Evolutionary conservation across 495 filamentous ascomycete species (phyloP), one percentile per base, ranked within the genome.

Genomic region (Penicillium bialowiezense): DNA sequence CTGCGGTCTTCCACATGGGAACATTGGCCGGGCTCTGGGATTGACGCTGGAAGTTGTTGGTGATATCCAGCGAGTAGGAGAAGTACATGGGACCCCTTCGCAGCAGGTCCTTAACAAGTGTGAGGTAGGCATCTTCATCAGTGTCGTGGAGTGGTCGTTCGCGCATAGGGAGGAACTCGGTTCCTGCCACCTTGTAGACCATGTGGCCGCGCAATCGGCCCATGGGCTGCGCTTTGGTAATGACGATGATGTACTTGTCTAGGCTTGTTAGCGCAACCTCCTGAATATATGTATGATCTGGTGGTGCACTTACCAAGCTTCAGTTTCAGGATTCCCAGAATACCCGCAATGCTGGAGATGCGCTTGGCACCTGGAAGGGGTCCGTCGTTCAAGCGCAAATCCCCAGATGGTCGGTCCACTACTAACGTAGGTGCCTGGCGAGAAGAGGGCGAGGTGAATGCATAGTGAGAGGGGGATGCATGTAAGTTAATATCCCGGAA

Each of bases 181-280:
- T 97, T 15, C 86, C 80, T 54, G 89, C 75, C 51, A 97, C 81
- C 66, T 88, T 91, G 80, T 97, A 96, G 9, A 97, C 82, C 80
- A 89, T 90, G 59, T 97, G 89, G 15, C 95, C 93, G 60, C 88
- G 90, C 33, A 98, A 76, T 19, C 90, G 81, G 21, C 93, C 93
- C 70, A 98, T 83, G 15, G 89, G 89, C 67, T 91, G 82, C 20
- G 90, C 86, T 70, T 97, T 97, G 43, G 90, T 96, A 65, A 98
- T 96, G 61, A 92, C 79, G 58, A 98, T 90, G 58, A 95, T 85
- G 72, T 98, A 98, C 69, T 93, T 97, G 72, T 97, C 93, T 97
- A 21, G 42, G 8, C 20, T 7, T 5, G 48, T 65, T 18, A 67
- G 55, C 50, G 37, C 40, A 14, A 10, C 31, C 35, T 40, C 23